Evolutionary conservation across 495 filamentous ascomycete species (phyloP), one percentile per base, ranked within the genome.

Genomic region (Penicillium roqueforti): DNA sequence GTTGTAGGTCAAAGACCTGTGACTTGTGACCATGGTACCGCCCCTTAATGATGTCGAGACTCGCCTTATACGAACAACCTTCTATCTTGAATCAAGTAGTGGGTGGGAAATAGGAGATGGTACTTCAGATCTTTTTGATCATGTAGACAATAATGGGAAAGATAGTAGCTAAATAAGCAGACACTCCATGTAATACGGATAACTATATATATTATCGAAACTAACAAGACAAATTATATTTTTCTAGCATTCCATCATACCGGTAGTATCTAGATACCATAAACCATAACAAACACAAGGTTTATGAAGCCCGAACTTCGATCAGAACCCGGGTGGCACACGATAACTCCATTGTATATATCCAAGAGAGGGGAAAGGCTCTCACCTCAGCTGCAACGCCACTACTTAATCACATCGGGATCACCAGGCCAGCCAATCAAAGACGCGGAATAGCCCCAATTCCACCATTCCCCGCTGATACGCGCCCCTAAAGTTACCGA

Each of bases 21-120:
- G 60, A 47, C 20, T 53, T 47, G 50, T 43, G 34, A 51, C 57
- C 62, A 58, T 55, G 54, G 63, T 39, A 50, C 63, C 23, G 9
- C 16, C 11, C 31, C 4, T 37, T 44, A 54, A 63, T 66, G 63
- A 66, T 66, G 60, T 58, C 54, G 47, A 56, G 45, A 59, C 28
- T 29, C 28, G n/a, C n/a, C n/a, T n/a, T n/a, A n/a, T n/a, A n/a
- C n/a, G n/a, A n/a, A n/a, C n/a, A n/a, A n/a, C n/a, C n/a, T n/a
- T n/a, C 9, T 10, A 29, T 29, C 28, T 29, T 9, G 0, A 29
- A 29, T 29, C n/a, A n/a, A n/a, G n/a, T n/a, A n/a, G n/a, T n/a
- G n/a, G n/a, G n/a, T n/a, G n/a, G n/a, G n/a, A n/a, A n/a, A n/a
- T n/a, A n/a, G n/a, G n/a, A n/a, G n/a, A n/a, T n/a, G n/a, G n/a